These are phyloP conservation scores for Penicillium ochrochloron DNA, from an alignment of 495 filamentous ascomycete genomes.

Conservation along the genomic window DNA sequence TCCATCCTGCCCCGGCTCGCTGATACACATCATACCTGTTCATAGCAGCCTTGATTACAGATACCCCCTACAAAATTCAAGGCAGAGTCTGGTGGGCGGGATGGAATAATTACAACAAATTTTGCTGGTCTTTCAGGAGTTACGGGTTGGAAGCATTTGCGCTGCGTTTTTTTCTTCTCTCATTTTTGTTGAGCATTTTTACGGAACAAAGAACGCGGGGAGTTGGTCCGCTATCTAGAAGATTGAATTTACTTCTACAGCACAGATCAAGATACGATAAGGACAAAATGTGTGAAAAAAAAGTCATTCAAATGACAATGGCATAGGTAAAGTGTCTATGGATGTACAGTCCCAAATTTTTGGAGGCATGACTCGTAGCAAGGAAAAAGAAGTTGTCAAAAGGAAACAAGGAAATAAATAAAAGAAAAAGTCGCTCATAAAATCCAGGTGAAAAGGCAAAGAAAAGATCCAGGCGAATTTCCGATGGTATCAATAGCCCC, in stretches of 20 bases:
- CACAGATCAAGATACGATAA: not conserved
- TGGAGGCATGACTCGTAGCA: slow-evolving; percentile 30
- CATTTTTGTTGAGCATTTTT: slow-evolving; percentile 22
- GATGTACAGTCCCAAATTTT: slow-evolving; percentile 30
- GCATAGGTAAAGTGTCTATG: slow-evolving; percentile 24
- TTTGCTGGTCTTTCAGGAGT: slow-evolving; percentile 30
- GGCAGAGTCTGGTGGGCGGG: slow-evolving; percentile 1
- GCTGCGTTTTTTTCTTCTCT: slow-evolving; percentile 12
- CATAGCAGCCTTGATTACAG: slow-evolving; percentile 12
- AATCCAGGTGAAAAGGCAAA: slow-evolving; percentile 22
- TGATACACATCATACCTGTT: slow-evolving; percentile 8
- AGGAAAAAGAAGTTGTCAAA: slow-evolving; percentile 13
- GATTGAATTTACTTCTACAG: not conserved
- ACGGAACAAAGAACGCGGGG: slow-evolving; percentile 19
- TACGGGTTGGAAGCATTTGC: slow-evolving; percentile 35
- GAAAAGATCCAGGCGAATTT: slow-evolving; percentile 14
- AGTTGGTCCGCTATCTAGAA: slow-evolving; percentile 13
- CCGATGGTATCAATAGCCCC: slow-evolving; percentile 18
- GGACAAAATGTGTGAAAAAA: not conserved
- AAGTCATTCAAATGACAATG: slow-evolving; percentile 24
- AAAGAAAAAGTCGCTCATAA: slow-evolving; percentile 34
- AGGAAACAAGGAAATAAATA: slow-evolving; percentile 5
- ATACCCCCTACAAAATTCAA: slow-evolving; percentile 23
- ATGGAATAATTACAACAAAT: slow-evolving; percentile 6
- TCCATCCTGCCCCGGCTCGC: not conserved